Percentiles rank a stretch among this genome's conserved stretches.
These are phyloP conservation scores for Xylaria bambusicola DNA, from an alignment of 495 filamentous ascomycete species.

Conservation along the genomic window DNA sequence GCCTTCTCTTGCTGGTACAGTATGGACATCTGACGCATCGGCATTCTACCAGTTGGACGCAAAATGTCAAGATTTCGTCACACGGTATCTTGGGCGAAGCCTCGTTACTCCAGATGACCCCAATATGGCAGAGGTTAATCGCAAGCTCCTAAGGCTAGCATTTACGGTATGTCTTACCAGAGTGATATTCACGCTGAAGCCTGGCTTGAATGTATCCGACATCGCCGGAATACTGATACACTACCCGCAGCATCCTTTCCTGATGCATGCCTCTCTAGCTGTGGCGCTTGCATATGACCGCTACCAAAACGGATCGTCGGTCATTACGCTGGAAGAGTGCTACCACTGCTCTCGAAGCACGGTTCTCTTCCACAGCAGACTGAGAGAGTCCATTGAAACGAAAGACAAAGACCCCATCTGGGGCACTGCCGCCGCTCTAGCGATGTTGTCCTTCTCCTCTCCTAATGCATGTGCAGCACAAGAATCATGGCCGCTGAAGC, in stretches of 20 bases:
- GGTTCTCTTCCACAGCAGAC: slow-evolving; percentile 38
- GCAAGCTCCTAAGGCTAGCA: slow-evolving; percentile 40
- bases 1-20: slow-evolving; percentile 31
- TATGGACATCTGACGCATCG: slow-evolving; percentile 27
- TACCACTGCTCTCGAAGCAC: slow-evolving; percentile 49
- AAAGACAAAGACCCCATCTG: slow-evolving; percentile 48
- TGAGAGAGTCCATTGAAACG: slow-evolving; percentile 37
- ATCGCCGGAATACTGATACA: slow-evolving; percentile 23
- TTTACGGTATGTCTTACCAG: slow-evolving; percentile 33
- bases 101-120: slow-evolving; percentile 38
- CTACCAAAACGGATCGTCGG: slow-evolving; percentile 32
- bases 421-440: slow-evolving; percentile 46
- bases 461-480: slow-evolving; percentile 40
- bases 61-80: slow-evolving; percentile 44
- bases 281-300: slow-evolving; percentile 49
- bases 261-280: slow-evolving; percentile 52
- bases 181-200: not conserved
- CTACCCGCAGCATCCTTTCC: slow-evolving; percentile 40
- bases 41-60: slow-evolving; percentile 37
- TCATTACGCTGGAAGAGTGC: slow-evolving; percentile 37
- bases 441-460: slow-evolving; percentile 41
- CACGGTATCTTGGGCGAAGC: slow-evolving; percentile 41
- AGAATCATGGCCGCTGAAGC: slow-evolving; percentile 47
- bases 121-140: slow-evolving; percentile 41
- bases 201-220: not conserved